Evolutionary conservation across 2,329 filamentous ascomycete species (phyloP).

Genomic region (Colletotrichum incanum): DNA sequence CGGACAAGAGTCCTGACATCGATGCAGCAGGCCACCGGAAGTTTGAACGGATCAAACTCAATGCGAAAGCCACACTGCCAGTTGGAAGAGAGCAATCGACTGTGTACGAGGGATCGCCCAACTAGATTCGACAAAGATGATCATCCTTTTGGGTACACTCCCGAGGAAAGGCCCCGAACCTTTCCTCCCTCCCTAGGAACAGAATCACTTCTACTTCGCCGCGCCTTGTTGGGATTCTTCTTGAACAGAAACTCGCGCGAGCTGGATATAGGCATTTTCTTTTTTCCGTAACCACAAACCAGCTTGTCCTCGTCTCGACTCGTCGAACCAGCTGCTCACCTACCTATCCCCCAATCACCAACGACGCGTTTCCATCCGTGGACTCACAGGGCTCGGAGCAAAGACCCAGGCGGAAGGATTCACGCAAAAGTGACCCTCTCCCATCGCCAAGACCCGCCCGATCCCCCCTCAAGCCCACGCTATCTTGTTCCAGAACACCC

Average conservation of each 20-base stretch:
- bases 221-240: neutral
- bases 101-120: neutral
- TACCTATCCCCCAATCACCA: neutral
- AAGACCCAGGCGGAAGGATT: neutral
- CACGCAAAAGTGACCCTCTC: too few species aligned
- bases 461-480: neutral
- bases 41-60: neutral
- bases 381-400: neutral
- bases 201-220: neutral
- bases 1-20: neutral
- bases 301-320: neutral
- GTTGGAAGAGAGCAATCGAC: neutral
- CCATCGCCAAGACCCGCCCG: neutral
- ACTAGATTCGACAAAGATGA: neutral
- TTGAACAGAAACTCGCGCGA: neutral
- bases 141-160: neutral
- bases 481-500: neutral
- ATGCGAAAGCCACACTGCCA: neutral
- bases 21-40: neutral
- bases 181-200: too few species aligned
- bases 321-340: neutral
- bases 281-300: neutral
- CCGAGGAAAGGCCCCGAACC: too few species aligned
- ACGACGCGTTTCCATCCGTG: neutral
- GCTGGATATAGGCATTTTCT: neutral